Base-by-base conservation (phyloP, 345 rosid species). In the Limnanthes douglasii region DNA sequence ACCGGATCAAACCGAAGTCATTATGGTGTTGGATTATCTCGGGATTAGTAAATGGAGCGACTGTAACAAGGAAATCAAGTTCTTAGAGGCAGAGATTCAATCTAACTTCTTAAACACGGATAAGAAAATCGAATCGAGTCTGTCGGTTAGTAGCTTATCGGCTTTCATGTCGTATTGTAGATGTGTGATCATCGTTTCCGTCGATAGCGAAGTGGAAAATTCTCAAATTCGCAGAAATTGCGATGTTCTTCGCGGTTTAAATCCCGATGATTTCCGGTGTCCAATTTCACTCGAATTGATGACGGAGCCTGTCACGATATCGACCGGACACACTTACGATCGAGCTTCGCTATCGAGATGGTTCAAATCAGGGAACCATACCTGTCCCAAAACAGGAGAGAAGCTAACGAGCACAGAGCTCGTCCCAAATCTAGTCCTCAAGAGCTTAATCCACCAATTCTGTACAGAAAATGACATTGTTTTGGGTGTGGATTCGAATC, bases 261-360 rank as follows among this genome's bases (percentile, higher is more conserved):
- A 65, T 39, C 28, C 44, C 0, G 85, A 78, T 35, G 85, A 73
- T 69, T 66, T 82, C 30, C 72, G 60, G 32, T 77, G 94, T 35
- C 90, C 94, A 2, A 71, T 82, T 23, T 64, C 90, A 15, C 68
- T 82, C 5, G 90, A 77, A 60, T 45, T 72, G 13, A 82, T 74
- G 94, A 48, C 11, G 1, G 82, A 77, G 51, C 94, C 90, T 0
- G 90, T 82, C 15, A 58, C 66, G 28, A 51, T 78, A 10, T 55
- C 53, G 31, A 61, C 94, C 0, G 94, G 88, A 0, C 85, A 77
- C 36, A 77, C 85, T 0, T 82, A 82, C 45, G 90, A 77, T 37
- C 69, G 94, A 13, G 42, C 52, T 43, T 77, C 90, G 3, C 77
- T 82, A 19, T 19, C 55, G 14, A 77, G 65, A 17, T 82, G 94